Base-by-base conservation (phyloP, 1,139 yeast genomes). In the Barnettozyma hawaiiensis region DNA sequence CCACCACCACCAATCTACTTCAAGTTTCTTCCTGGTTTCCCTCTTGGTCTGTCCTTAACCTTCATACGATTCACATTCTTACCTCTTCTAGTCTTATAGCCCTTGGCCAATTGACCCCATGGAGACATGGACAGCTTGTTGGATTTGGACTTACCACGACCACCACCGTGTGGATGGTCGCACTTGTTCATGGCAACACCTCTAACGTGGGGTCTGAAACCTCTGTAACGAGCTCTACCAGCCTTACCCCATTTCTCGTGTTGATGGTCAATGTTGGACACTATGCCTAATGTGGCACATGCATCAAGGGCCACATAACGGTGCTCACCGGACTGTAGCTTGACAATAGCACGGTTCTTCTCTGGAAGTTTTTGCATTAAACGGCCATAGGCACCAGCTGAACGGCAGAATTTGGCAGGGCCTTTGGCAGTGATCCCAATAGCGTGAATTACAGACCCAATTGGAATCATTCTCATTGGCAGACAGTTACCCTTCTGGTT, bases 81-180 rank as follows among this genome's bases (percentile, higher is more conserved):
- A 61, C 94, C 94, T 59, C 84, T 81, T 69, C 98, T 82, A 27
- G 98, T 92, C 78, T 89, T 90, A 70, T 81, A 90, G 66, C 92
- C 94, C 76, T 90, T 90, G 40, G 90, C 81, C 59, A 81, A 66
- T 53, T 82, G 82, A 61, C 99, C 98, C 97, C 97, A 92, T 67
- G 95, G 94, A 47, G 96, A 85, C 71, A 85, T 89, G 12, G 97
- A 85, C 43, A 85, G 76, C 71, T 87, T 90, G 67, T 90, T 90
- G 51, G 96, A 86, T 79, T 94, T 92, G 47, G 96, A 85, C 66
- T 92, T 94, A 77, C 99, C 99, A 76, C 98, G 84, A 70, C 99
- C 99, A 83, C 99, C 99, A 75, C 99, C 99, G 60, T 89, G 94
- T 54, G 99, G 99, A 71, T 92, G 99, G 67, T 92, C 97, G 61